Base-by-base conservation (phyloP, 805 yeast genomes). In the Suhomyces emberorum region DNA sequence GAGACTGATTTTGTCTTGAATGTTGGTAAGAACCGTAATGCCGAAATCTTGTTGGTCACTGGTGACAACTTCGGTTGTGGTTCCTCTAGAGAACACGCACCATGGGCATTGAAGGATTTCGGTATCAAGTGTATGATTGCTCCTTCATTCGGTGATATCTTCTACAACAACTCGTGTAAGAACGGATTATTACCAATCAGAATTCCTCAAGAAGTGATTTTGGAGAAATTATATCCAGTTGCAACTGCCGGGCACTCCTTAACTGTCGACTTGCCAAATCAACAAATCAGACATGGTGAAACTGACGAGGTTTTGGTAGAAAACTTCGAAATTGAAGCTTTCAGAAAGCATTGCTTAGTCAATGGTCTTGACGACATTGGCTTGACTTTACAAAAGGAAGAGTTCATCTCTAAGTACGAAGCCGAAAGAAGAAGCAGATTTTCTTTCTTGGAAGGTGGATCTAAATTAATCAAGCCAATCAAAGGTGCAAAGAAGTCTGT, bases 21-120 rank as follows among this genome's bases (percentile, higher is more conserved):
- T 61, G 86, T 79, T 34, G 83, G 73, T 37, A 96, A 96, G 35
- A 91, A 80, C 73, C 77, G 81, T 48, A 54, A 74, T 16, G 83
- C 98, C 15, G 81, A 84, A 63, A 82, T 91, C 49, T 70, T 93
- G 48, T 83, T 91, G 49, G 95, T 88, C 42, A 80, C 95, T 28
- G 98, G 98, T 61, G 95, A 87, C 59, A 93, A 93, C 73, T 93
- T 93, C 59, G 98, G 98, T 49, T 93, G 98, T 72, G 98, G 98
- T 55, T 89, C 97, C 27, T 89, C 97, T 2, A 87, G 98, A 76
- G 98, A 93, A 65, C 98, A 93, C 57, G 98, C 98, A 22, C 98
- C 98, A 40, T 93, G 98, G 98, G 98, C 98, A 2, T 75, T 93
- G 49, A 89, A 88, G 55, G 98, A 93, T 67, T 93, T 93, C 55